Evolutionary conservation across 257 asterid species (phyloP), one percentile per base, ranked within the genome.

Genomic region (Paulownia fortunei): DNA sequence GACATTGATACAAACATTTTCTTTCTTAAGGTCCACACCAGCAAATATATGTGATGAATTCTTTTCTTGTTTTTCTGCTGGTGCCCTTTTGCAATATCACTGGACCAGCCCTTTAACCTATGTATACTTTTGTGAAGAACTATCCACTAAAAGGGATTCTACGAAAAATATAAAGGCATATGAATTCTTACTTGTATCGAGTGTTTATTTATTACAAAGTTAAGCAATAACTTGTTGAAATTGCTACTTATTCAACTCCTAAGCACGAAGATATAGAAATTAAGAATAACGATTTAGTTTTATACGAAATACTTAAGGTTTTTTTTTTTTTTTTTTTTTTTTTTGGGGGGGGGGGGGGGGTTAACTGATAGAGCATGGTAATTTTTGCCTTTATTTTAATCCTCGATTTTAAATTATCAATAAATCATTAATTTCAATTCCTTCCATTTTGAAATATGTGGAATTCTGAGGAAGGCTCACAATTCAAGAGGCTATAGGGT

Each of bases 11-110:
- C 18, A 15, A 9, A 18, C 15, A 16, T 39, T 21, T 58, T 56
- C 76, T n/a, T 26, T 49, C 37, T 34, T 36, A 6, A 67, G 36
- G 75, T 37, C 74, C 58, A 76, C 36, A 8, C 23, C 61, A 59
- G n/a, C 42, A 49, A 18, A 19, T 46, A 21, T 60, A 26, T 59
- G 9, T 41, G 55, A n/a, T 37, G 42, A 16, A 23, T 24, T 6
- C 1, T 12, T 58, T 58, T 26, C 36, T 21, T 23, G 13, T 21
- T 70, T 47, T 69, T 24, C 23, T n/a, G 32, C 15, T 54, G 8
- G 30, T 49, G 73, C 73, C 52, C 47, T 49, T 70, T 51, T 24
- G 10, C 10, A 51, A n/a, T 4, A 30, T 9, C 37, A 15, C 64
- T 56, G 16, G 60, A 16, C 13, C 30, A 24, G 18, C 41, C 67